Evolutionary conservation across 495 filamentous ascomycete genomes (phyloP).

Genomic region (Venustampulla echinocandica): DNA sequence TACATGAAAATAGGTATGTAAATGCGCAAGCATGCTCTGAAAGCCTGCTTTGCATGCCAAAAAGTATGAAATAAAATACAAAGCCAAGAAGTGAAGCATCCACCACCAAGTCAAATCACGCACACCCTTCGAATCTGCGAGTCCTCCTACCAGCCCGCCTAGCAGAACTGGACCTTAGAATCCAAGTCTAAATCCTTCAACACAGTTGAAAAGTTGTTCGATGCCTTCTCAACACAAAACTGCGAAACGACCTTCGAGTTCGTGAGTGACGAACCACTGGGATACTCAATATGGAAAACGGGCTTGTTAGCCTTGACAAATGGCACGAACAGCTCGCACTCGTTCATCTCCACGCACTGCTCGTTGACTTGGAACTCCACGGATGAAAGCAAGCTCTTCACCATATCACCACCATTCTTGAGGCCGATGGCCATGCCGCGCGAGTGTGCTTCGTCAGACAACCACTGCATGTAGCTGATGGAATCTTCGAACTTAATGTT

Average conservation of each 20-base stretch:
- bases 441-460: conserved; percentile 41
- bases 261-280: conserved; percentile 34
- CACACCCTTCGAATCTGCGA: too few species aligned
- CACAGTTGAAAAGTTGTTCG: conserved; percentile 48
- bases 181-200: conserved; percentile 54
- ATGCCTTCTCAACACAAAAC: neutral
- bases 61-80: too few species aligned
- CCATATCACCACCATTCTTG: conserved; percentile 57
- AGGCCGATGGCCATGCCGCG: conserved; percentile 43
- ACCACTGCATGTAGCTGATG: conserved; percentile 48
- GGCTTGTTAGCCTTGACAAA: conserved; percentile 55
- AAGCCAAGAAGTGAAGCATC: too few species aligned
- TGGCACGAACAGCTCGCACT: conserved; percentile 46
- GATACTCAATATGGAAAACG: conserved; percentile 68
- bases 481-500: conserved; percentile 44
- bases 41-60: too few species aligned
- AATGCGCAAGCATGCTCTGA: too few species aligned
- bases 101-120: too few species aligned
- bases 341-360: conserved; percentile 53
- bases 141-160: too few species aligned
- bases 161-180: conserved; percentile 19
- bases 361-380: conserved; percentile 66
- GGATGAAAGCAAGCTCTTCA: conserved; percentile 42
- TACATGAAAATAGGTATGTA: too few species aligned
- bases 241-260: conserved; percentile 8